Conservation (phyloP, 2,329 filamentous ascomycete species). For the Penicillium psychrosexuale region DNA sequence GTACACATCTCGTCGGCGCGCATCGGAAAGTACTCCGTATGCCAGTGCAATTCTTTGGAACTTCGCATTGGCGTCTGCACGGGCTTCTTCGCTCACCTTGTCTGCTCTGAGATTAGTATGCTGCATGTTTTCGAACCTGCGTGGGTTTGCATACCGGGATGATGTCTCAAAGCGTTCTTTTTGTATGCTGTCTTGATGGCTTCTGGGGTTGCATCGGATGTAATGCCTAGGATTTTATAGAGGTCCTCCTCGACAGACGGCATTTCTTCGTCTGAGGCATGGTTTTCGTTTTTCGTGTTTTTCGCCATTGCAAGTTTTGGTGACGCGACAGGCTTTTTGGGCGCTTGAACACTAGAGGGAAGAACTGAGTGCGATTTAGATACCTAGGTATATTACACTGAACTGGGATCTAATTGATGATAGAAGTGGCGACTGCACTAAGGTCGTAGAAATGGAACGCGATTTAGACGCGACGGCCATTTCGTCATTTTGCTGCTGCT, state of each 20-base stretch:
- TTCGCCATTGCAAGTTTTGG: conserved; percentile 17
- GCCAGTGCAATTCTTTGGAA: conserved; percentile 94
- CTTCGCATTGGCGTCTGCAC: conserved; percentile 68
- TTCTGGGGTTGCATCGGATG: conserved; percentile 67
- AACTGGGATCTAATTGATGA: neutral
- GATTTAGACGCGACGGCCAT: conserved; percentile 26
- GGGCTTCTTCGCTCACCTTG: conserved; percentile 68
- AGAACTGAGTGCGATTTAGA: neutral
- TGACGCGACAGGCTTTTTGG: neutral
- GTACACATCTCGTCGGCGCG: conserved; percentile 76
- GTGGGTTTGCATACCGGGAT: conserved; percentile 62
- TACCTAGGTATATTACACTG: neutral
- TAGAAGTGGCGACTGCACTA: neutral
- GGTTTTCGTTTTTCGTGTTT: conserved; percentile 30
- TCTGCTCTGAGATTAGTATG: conserved; percentile 50
- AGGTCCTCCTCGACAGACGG: conserved; percentile 48
- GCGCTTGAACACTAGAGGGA: too few relatives aligned
- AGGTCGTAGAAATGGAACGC: conserved; percentile 16
- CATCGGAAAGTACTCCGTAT: conserved; percentile 86
- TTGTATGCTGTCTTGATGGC: conserved; percentile 89
- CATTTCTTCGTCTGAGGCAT: conserved; percentile 47
- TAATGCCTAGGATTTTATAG: conserved; percentile 73
- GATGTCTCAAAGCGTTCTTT: conserved; percentile 81
- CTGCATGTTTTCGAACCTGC: conserved; percentile 9
- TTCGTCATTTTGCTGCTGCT: conserved; percentile 29